A percentile compares a stretch with the other conserved stretches of the same genome.
phyloP scores from a whole-genome alignment of 177 flowering plant genomes.

The Vitis hybrid region DNA sequence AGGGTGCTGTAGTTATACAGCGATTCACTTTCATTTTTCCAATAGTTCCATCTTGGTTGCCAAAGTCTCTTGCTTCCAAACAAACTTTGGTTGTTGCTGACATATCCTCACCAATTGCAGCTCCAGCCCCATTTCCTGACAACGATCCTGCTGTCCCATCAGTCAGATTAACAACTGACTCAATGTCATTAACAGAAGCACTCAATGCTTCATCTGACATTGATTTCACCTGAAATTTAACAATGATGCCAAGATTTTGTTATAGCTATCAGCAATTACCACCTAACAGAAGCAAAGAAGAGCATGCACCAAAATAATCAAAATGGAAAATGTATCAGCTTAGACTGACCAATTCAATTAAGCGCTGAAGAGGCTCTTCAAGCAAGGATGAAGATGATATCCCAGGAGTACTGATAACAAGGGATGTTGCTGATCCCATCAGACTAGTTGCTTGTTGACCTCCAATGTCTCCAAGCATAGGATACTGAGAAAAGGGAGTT shows the following conservation, averaged over 20 bases:
- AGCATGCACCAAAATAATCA: background rate
- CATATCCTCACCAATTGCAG: conserved; percentile 74
- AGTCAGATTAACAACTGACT: conserved; percentile 60
- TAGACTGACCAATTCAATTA: conserved; percentile 51
- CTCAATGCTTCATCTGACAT: conserved; percentile 48
- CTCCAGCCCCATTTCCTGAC: conserved; percentile 65
- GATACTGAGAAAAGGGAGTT: conserved; percentile 63
- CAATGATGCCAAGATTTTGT: background rate
- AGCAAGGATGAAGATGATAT: conserved; percentile 69
- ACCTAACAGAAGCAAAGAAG: no score
- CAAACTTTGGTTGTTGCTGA: conserved; percentile 63
- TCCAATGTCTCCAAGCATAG: conserved; percentile 50
- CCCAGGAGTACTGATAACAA: conserved; percentile 67
- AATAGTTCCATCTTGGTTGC: conserved; percentile 44
- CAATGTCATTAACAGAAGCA: conserved; percentile 57
- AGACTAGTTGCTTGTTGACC: conserved; percentile 34
- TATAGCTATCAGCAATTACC: no score
- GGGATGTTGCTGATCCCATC: conserved; percentile 36
- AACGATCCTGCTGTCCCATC: conserved; percentile 72
- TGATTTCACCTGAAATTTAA: conserved; percentile 45
- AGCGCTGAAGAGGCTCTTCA: conserved; percentile 63
- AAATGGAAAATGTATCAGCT: background rate
- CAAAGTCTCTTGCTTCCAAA: conserved; percentile 54
- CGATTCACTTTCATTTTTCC: conserved; percentile 58
- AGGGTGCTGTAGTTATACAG: conserved; percentile 52